A percentile compares a stretch with the other conserved stretches of the same genome.
Conservation (phyloP, 225 moss, liverwort and hornwort species). For the Physcomitrellopsis africana region DNA sequence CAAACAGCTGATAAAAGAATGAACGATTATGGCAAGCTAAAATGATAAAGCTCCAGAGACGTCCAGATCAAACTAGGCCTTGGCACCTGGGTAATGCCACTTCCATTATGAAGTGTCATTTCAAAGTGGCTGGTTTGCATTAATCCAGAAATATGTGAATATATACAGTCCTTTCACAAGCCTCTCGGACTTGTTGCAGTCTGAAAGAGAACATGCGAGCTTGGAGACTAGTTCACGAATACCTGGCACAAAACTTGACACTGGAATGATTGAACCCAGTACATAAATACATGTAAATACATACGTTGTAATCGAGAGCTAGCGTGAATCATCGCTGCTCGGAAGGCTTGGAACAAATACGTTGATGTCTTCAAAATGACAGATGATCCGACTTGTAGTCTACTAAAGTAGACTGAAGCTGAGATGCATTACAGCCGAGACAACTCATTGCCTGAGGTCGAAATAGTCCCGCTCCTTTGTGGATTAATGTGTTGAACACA, state of each 20-base stretch:
- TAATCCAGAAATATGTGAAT: conserved; percentile 2
- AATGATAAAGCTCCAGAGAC: neutral
- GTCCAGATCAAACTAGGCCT: neutral
- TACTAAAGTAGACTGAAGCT: neutral
- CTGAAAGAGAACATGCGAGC: neutral
- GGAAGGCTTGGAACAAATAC: neutral
- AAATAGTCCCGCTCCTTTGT: conserved; percentile 8
- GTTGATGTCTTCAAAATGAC: neutral
- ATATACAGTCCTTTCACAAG: conserved; percentile 18
- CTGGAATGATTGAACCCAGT: neutral
- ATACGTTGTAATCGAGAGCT: neutral
- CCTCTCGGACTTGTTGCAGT: conserved; percentile 9
- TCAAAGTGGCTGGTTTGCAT: neutral
- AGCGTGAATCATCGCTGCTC: conserved; percentile 9
- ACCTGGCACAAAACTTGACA: conserved; percentile 6
- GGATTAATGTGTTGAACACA: conserved; percentile 2
- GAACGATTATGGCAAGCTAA: no score
- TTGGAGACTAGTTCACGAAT: neutral
- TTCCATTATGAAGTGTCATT: neutral
- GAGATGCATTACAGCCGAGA: neutral
- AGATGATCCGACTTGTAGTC: neutral
- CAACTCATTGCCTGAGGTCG: neutral
- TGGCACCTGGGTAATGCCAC: neutral
- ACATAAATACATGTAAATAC: neutral
- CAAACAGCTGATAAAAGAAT: no score